A percentile compares a stretch with the other conserved stretches of the same genome.
Conservation (phyloP, 495 filamentous ascomycete genomes). For the Xylaria venustula region DNA sequence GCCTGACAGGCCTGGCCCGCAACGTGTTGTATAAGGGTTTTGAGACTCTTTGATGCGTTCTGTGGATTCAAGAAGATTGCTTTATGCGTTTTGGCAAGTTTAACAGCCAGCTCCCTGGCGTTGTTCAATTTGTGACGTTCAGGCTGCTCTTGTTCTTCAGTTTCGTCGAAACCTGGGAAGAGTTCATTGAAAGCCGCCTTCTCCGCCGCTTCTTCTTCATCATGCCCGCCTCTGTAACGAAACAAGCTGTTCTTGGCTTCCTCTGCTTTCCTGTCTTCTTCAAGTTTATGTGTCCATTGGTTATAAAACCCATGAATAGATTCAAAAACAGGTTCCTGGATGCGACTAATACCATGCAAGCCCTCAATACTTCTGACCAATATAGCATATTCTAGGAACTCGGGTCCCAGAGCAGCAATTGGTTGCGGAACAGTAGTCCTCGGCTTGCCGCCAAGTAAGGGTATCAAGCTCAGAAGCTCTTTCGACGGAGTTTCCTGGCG, state of each 20-base stretch:
- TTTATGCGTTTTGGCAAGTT: slow-evolving; percentile 44
- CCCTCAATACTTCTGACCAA: slow-evolving; percentile 43
- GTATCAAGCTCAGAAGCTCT: slow-evolving; percentile 52
- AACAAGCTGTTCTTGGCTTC: slow-evolving; percentile 73
- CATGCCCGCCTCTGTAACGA: slow-evolving; percentile 70
- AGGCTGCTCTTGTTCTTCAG: slow-evolving; percentile 28
- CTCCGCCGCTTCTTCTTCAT: slow-evolving; percentile 72
- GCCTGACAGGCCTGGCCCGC: slow-evolving; percentile 34
- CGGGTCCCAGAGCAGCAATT: slow-evolving; percentile 43
- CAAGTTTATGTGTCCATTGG: slow-evolving; percentile 73
- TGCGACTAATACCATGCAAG: slow-evolving; percentile 24
- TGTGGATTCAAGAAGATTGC: slow-evolving; percentile 46
- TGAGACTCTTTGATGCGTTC: slow-evolving; percentile 36
- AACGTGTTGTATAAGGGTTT: slow-evolving; percentile 35
- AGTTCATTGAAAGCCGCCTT: slow-evolving; percentile 73
- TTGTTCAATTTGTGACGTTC: slow-evolving; percentile 17
- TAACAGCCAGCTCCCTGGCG: slow-evolving; percentile 45
- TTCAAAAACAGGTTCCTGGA: slow-evolving; percentile 43
- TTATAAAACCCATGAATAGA: slow-evolving; percentile 70
- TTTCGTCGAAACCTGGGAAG: slow-evolving; percentile 74
- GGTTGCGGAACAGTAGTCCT: slow-evolving; percentile 14
- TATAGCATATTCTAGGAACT: slow-evolving; percentile 44
- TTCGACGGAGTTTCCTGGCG: slow-evolving; percentile 27
- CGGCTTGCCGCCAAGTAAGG: slow-evolving; percentile 60
- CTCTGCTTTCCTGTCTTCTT: slow-evolving; percentile 68